A percentile compares a stretch with the other conserved stretches of the same genome.
Conservation (phyloP, 192 early-diverging fungal species). For the Thamnidium elegans region DNA sequence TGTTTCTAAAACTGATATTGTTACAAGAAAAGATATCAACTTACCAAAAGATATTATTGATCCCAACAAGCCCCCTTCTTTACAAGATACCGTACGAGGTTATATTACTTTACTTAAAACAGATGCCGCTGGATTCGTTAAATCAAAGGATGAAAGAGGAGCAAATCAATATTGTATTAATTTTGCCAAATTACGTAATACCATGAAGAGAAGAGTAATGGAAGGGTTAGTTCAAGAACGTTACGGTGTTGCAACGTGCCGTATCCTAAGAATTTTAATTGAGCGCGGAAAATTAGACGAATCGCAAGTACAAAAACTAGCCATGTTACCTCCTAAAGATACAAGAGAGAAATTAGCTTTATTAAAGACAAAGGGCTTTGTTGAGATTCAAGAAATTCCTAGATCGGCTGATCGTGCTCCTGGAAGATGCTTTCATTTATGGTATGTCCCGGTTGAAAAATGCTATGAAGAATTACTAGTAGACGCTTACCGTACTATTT, state of each 20-base stretch:
- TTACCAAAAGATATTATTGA: constrained; percentile 20
- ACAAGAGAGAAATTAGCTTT: constrained; percentile 63
- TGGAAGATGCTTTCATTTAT: constrained; percentile 70
- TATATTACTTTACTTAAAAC: constrained; percentile 59
- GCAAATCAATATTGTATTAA: constrained; percentile 58
- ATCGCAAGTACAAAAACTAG: constrained; percentile 58
- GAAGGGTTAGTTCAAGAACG: constrained; percentile 55
- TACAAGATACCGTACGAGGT: constrained; percentile 48
- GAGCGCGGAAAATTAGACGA: constrained; percentile 78
- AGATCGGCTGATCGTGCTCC: constrained; percentile 70
- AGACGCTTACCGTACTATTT: constrained; percentile 53
- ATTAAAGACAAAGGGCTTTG: constrained; percentile 44
- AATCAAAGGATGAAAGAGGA: constrained; percentile 55
- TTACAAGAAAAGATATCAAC: constrained; percentile 21
- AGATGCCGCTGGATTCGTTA: constrained; percentile 52
- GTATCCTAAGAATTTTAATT: constrained; percentile 64
- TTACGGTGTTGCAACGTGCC: constrained; percentile 57
- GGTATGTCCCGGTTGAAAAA: constrained; percentile 56
- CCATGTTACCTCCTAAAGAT: constrained; percentile 64
- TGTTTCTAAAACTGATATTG: constrained; percentile 34
- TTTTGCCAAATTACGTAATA: constrained; percentile 51
- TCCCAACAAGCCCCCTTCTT: constrained; percentile 3
- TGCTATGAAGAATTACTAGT: constrained; percentile 48
- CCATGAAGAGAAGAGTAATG: constrained; percentile 55
- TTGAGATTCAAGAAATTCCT: constrained; percentile 61